These are phyloP conservation scores for Ramalina peruviana DNA, from an alignment of 495 filamentous ascomycete genomes.

Conservation along the genomic window DNA sequence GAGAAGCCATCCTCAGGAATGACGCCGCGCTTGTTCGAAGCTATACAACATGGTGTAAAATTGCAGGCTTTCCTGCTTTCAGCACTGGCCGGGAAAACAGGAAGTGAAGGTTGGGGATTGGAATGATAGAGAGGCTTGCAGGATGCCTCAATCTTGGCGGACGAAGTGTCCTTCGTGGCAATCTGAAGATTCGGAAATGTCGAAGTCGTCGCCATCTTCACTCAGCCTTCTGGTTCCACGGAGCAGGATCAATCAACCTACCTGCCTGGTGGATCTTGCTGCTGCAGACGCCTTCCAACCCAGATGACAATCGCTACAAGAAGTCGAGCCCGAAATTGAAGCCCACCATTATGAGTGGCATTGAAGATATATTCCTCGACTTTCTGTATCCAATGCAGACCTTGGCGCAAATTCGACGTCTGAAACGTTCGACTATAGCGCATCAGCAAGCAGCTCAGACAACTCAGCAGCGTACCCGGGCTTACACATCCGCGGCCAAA, in stretches of 20 bases:
- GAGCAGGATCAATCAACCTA: conserved; percentile 41
- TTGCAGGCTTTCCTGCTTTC: no score
- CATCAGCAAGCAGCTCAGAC: conserved; percentile 11
- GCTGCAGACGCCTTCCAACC: conserved; percentile 12
- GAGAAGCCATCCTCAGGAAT: neutral
- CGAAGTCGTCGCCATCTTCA: conserved; percentile 47
- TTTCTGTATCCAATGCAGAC: conserved; percentile 48
- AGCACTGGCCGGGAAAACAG: no score
- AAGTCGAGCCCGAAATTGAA: neutral
- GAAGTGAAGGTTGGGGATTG: conserved; percentile 10
- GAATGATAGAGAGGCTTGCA: conserved; percentile 76
- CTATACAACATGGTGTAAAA: neutral
- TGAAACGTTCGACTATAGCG: conserved; percentile 5
- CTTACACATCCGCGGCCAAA: conserved; percentile 20
- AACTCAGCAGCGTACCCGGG: conserved; percentile 16
- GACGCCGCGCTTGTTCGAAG: no score
- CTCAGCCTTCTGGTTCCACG: conserved; percentile 54
- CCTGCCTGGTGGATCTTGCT: conserved; percentile 30
- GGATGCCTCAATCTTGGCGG: conserved; percentile 66
- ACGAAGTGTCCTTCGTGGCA: conserved; percentile 48
- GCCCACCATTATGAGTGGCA: neutral
- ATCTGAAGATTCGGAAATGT: conserved; percentile 29
- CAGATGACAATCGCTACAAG: neutral
- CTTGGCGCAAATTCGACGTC: conserved; percentile 31
- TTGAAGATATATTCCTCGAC: conserved; percentile 33